phyloP scores from a whole-genome alignment of 1,139 yeast species.

The Pichia sp. region DNA sequence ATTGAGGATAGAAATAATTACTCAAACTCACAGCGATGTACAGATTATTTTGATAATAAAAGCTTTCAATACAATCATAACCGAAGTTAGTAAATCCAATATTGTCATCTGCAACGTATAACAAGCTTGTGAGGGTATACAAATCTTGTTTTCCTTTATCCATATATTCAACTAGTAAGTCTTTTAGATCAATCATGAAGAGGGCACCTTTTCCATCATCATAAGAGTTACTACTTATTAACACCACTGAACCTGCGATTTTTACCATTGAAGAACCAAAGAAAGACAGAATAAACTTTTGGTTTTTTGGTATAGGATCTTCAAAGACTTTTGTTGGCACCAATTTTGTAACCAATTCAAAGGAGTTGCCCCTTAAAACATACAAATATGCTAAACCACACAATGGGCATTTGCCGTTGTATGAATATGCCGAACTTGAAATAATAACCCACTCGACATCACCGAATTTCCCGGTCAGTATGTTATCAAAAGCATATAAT shows the following conservation, averaged over 20 bases:
- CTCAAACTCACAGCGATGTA: constrained; percentile 47
- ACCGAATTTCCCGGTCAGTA: constrained; percentile 25
- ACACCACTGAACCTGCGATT: constrained; percentile 10
- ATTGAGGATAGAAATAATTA: constrained; percentile 25
- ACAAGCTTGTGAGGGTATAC: constrained; percentile 13
- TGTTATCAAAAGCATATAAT: constrained; percentile 33
- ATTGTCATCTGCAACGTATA: constrained; percentile 27
- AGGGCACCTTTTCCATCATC: constrained; percentile 43
- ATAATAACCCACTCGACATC: constrained; percentile 31
- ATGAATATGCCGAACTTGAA: constrained; percentile 25
- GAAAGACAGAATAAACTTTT: constrained; percentile 11
- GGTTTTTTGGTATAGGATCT: not conserved
- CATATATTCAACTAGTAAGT: constrained; percentile 17
- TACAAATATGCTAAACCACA: constrained; percentile 43
- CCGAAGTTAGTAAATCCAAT: constrained; percentile 44
- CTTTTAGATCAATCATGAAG: constrained; percentile 36
- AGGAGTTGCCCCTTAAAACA: constrained; percentile 1
- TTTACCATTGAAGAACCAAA: constrained; percentile 24
- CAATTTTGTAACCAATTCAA: constrained; percentile 19
- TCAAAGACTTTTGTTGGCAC: constrained; percentile 10
- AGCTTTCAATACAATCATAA: constrained; percentile 27
- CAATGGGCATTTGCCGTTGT: constrained; percentile 25
- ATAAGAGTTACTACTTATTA: constrained; percentile 25
- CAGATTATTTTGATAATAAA: constrained; percentile 22
- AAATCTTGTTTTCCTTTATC: constrained; percentile 10